A percentile compares a stretch with the other conserved stretches of the same genome.
These are phyloP conservation scores for Oenanthe sinensis DNA, from an alignment of 129 eudicot species.

Conservation along the genomic window DNA sequence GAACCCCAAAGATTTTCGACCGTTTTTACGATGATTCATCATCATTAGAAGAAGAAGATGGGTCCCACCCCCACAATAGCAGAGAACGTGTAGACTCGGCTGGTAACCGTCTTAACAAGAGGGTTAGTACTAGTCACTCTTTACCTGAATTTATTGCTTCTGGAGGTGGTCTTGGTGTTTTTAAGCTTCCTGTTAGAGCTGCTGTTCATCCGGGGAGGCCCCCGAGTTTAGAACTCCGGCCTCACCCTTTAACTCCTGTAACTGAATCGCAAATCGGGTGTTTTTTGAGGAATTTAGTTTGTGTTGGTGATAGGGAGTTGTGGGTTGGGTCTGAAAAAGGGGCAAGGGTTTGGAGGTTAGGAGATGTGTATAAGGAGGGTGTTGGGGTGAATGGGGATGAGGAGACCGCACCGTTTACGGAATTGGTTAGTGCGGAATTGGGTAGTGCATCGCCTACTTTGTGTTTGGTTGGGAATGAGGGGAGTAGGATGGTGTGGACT, in stretches of 20 bases:
- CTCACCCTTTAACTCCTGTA: conserved; percentile 38
- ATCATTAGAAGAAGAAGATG: conserved; percentile 22
- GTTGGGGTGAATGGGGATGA: conserved; percentile 34
- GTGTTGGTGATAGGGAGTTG: conserved; percentile 37
- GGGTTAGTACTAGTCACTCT: not conserved
- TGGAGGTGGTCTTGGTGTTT: conserved; percentile 62
- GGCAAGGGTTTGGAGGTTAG: conserved; percentile 53
- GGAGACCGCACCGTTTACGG: conserved; percentile 40
- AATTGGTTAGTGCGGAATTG: conserved; percentile 54
- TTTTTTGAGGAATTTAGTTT: conserved; percentile 43
- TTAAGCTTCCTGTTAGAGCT: conserved; percentile 45
- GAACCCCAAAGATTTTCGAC: conserved; percentile 54
- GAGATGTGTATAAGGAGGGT: conserved; percentile 29
- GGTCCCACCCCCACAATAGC: conserved; percentile 3
- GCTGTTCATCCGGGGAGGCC: conserved; percentile 52
- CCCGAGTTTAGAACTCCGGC: conserved; percentile 64
- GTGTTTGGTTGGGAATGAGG: conserved; percentile 72
- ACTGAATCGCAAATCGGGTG: conserved; percentile 62
- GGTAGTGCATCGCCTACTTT: conserved; percentile 34
- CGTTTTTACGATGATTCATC: conserved; percentile 70
- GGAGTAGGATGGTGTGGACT: conserved; percentile 71
- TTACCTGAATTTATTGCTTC: conserved; percentile 53
- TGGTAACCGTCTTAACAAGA: conserved; percentile 31
- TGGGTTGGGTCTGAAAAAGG: conserved; percentile 88
- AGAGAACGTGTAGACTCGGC: conserved; percentile 23